Conservation (phyloP, 345 rosid genomes). For the Salix purpurea region DNA sequence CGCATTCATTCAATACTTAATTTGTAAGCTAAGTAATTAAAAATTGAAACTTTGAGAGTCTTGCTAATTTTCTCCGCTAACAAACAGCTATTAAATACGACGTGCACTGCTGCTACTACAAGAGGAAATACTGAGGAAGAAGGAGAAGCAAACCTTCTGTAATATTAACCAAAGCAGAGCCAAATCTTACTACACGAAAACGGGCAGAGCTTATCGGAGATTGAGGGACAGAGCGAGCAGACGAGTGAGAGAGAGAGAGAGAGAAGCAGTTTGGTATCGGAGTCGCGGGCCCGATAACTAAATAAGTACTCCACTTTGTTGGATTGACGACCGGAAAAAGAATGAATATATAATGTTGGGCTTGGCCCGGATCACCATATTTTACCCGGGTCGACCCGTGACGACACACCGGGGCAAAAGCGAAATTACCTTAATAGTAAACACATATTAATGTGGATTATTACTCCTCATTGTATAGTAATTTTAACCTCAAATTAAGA, state of each 20-base stretch:
- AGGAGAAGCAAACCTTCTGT: background rate
- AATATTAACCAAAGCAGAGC: background rate
- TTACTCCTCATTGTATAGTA: too few species aligned
- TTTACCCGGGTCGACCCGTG: background rate
- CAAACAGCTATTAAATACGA: background rate
- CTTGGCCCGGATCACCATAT: background rate
- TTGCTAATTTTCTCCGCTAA: background rate
- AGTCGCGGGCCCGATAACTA: background rate
- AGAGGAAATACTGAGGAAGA: background rate
- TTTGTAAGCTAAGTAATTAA: background rate
- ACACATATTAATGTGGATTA: too few species aligned
- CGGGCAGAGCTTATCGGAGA: background rate
- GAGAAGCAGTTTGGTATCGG: too few species aligned
- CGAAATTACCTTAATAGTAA: too few species aligned
- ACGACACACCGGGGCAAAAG: background rate
- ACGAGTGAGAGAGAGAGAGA: too few species aligned
- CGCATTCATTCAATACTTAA: background rate
- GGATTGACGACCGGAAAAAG: background rate
- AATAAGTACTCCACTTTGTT: background rate
- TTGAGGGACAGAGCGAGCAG: background rate
- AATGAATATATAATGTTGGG: background rate
- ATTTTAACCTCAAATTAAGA: too few species aligned
- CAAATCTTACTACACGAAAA: background rate
- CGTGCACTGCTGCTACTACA: background rate
- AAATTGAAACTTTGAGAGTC: background rate